Evolutionary conservation across 2,329 filamentous ascomycete species (phyloP), one percentile per base, ranked within the genome.

Genomic region (Clarireedia homoeocarpa): DNA sequence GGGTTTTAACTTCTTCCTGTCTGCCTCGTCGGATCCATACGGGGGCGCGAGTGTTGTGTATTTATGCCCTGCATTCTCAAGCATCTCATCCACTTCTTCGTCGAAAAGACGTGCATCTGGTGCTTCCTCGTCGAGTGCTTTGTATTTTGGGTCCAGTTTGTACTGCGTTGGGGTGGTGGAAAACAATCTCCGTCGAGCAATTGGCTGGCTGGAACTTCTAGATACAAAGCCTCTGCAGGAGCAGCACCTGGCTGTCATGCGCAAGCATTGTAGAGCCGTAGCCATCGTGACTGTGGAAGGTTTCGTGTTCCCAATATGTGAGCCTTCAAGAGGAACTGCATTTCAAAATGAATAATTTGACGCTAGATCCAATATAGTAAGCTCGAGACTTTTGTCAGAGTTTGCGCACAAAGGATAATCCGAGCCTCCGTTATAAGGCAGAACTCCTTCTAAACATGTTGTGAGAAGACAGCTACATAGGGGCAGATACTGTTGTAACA

Each of bases 211-310:
- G 23, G 44, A 53, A 57, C 58, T 57, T 53, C 45, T 51, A 34
- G 57, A 53, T 36, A 55, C 55, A 15, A 56, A 27, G 34, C 48
- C 51, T 48, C 59, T 59, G 45, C 61, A 64, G 44, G 58, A 57
- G 46, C 59, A 67, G 50, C 60, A 64, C 58, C 62, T 63, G 27
- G 61, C 65, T 39, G 62, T 58, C 12, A 66, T 56, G 48, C 66
- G 65, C 34, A 69, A 55, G 58, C 63, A 59, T 51, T 66, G 65
- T 50, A 67, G 48, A 61, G 65, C 62, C 42, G 65, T 63, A 56
- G 67, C 63, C 67, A 69, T 69, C 49, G 48, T 61, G 56, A 56
- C 42, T 39, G 49, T 55, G 44, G 36, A 30, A 12, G 15, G 24
- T 42, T 40, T 49, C 58, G 44, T 48, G 48, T 53, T 40, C 48